A percentile compares a stretch with the other conserved stretches of the same genome.
Evolutionary conservation across 1,284 basidiomycete species (phyloP).

Genomic region (Meripilus lineatus): DNA sequence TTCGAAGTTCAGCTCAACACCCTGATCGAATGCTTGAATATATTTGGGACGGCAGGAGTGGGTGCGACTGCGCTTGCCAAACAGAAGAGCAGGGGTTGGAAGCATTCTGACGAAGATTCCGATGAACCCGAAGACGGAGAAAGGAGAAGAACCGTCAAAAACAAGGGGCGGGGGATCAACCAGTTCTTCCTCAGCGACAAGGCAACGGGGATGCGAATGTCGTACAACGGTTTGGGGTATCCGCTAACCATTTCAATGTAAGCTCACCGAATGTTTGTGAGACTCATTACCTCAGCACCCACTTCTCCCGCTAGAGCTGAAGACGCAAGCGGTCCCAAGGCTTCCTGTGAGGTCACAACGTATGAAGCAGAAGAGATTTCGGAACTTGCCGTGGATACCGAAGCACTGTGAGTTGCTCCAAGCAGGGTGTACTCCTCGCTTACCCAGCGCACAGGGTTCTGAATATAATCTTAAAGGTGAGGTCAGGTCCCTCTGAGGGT

Average conservation of each 20-base stretch:
- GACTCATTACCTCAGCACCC: slow-evolving; percentile 7
- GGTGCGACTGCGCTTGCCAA: slow-evolving; percentile 13
- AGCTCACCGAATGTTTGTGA: slow-evolving; percentile 28
- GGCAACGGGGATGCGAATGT: slow-evolving; percentile 70
- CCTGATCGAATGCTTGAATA: slow-evolving; percentile 85
- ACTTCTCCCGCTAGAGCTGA: slow-evolving; percentile 57
- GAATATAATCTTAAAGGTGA: slow-evolving; percentile 86
- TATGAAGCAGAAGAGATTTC: slow-evolving; percentile 81
- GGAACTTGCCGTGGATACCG: slow-evolving; percentile 74
- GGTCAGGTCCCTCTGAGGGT: slow-evolving; percentile 10
- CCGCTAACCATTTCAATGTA: slow-evolving; percentile 80
- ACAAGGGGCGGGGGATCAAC: no score
- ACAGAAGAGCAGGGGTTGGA: slow-evolving; percentile 42
- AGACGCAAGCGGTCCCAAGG: slow-evolving; percentile 79
- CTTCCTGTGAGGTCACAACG: slow-evolving; percentile 84
- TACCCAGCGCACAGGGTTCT: slow-evolving; percentile 49
- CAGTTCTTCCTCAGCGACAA: slow-evolving; percentile 40
- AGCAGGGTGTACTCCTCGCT: no score
- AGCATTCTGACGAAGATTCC: slow-evolving; percentile 28
- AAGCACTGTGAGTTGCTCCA: slow-evolving; percentile 64
- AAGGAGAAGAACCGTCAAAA: slow-evolving; percentile 34
- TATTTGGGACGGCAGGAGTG: slow-evolving; percentile 77
- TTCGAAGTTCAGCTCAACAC: slow-evolving; percentile 84
- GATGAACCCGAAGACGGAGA: neutral
- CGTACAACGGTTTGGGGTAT: slow-evolving; percentile 75